Evolutionary conservation across 73 alveolate species (phyloP).

Genomic region (Paramecium sonneborni): DNA sequence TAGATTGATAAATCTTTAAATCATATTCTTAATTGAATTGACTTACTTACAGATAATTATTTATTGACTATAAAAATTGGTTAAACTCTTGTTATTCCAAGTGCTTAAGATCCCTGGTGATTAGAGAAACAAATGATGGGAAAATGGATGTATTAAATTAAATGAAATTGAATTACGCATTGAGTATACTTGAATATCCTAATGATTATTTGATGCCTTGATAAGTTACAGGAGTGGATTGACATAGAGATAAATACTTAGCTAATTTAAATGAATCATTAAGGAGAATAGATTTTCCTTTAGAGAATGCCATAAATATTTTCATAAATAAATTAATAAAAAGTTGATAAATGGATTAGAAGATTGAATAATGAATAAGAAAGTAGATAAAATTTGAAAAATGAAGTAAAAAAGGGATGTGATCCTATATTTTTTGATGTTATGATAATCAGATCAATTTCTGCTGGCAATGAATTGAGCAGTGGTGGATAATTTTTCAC

Average conservation of each 20-base stretch:
- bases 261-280: neutral
- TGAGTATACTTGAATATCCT: neutral
- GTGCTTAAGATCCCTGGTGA: neutral
- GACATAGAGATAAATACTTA: neutral
- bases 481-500: slow-evolving; percentile 50
- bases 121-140: neutral
- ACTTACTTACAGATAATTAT: neutral
- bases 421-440: slow-evolving; percentile 26
- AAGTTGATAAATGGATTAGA: too few species aligned
- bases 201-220: neutral
- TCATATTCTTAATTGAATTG: neutral
- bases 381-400: too few species aligned
- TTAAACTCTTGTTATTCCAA: neutral
- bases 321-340: neutral
- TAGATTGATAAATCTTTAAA: neutral
- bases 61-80: neutral
- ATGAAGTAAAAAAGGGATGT: neutral
- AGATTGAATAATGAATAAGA: too few species aligned
- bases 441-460: slow-evolving; percentile 40
- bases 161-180: neutral
- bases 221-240: neutral
- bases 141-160: neutral
- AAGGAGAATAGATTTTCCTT: slow-evolving; percentile 13
- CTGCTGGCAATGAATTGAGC: slow-evolving; percentile 57
- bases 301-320: neutral